These are phyloP conservation scores for Aspergillus tanneri DNA, from an alignment of 2,329 filamentous ascomycete genomes.

Conservation along the genomic window DNA sequence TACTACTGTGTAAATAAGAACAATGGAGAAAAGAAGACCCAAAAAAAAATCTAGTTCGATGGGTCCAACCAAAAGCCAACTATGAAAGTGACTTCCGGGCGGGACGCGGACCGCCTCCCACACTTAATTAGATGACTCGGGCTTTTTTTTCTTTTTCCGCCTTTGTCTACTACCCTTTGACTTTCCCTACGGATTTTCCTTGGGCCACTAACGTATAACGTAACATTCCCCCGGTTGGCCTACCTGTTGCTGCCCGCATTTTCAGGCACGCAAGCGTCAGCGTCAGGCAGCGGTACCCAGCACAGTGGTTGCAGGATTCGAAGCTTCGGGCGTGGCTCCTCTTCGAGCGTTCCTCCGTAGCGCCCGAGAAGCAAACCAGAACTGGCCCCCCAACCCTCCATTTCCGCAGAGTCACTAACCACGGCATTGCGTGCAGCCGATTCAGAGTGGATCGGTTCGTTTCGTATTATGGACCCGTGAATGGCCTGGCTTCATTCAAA, in stretches of 20 bases:
- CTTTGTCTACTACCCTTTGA: background rate
- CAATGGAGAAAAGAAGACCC: background rate
- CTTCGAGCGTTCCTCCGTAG: slow-evolving; percentile 15
- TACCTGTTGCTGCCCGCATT: slow-evolving; percentile 9
- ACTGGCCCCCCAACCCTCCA: slow-evolving; percentile 7
- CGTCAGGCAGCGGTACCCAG: slow-evolving; percentile 16
- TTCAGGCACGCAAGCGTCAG: slow-evolving; percentile 10
- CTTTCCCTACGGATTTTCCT: too few relatives aligned
- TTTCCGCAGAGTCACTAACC: slow-evolving; percentile 10
- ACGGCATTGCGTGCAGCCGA: slow-evolving; percentile 21
- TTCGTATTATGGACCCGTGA: background rate
- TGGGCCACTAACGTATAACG: slow-evolving; percentile 13
- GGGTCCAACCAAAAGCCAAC: slow-evolving; percentile 5
- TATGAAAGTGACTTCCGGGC: slow-evolving; percentile 24
- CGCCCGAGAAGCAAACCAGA: slow-evolving; percentile 15
- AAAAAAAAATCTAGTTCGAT: background rate
- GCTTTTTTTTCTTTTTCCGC: slow-evolving; percentile 8
- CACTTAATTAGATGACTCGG: slow-evolving; percentile 12
- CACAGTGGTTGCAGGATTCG: slow-evolving; percentile 23
- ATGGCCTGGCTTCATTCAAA: background rate
- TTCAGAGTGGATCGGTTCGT: slow-evolving; percentile 13
- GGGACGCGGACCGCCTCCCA: slow-evolving; percentile 26
- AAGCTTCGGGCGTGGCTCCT: slow-evolving; percentile 17
- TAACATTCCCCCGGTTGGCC: slow-evolving; percentile 9
- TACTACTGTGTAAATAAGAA: background rate